These are phyloP conservation scores for Pisolithus marmoratus DNA, from an alignment of 768 basidiomycete species.

Conservation along the genomic window DNA sequence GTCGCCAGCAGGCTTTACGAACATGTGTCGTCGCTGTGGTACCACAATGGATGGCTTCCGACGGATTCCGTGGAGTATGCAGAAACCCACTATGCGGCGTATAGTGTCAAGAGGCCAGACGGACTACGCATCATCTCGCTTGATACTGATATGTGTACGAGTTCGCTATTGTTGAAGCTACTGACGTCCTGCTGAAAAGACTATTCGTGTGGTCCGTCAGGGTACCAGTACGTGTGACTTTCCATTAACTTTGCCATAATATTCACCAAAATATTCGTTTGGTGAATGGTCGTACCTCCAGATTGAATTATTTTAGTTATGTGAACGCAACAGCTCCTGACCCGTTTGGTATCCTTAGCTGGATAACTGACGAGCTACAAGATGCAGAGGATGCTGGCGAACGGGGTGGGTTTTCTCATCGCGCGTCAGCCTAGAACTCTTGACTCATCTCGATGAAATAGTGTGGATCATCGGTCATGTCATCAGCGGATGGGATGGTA, in stretches of 20 bases:
- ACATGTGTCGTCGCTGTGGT: constrained; percentile 41
- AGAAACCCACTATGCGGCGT: constrained; percentile 42
- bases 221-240: constrained; percentile 27
- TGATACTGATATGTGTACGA: constrained; percentile 46
- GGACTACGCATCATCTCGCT: constrained; percentile 46
- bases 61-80: constrained; percentile 32
- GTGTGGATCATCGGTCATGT: constrained; percentile 51
- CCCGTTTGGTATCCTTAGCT: constrained; percentile 43
- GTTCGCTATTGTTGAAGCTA: not conserved
- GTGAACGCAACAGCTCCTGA: constrained; percentile 43
- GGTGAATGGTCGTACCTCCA: constrained; percentile 5
- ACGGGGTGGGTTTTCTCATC: constrained; percentile 25
- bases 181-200: not conserved
- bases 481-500: constrained; percentile 41
- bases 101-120: constrained; percentile 37
- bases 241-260: not conserved
- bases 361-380: constrained; percentile 48
- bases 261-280: not conserved
- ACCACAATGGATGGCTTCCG: constrained; percentile 41
- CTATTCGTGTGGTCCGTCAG: constrained; percentile 6
- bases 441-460: constrained; percentile 33
- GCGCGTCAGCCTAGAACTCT: not conserved
- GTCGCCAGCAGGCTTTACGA: constrained; percentile 39
- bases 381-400: constrained; percentile 46
- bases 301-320: constrained; percentile 43